Conservation (phyloP, 23 red algal genomes). For the Gracilaria gracilis region DNA sequence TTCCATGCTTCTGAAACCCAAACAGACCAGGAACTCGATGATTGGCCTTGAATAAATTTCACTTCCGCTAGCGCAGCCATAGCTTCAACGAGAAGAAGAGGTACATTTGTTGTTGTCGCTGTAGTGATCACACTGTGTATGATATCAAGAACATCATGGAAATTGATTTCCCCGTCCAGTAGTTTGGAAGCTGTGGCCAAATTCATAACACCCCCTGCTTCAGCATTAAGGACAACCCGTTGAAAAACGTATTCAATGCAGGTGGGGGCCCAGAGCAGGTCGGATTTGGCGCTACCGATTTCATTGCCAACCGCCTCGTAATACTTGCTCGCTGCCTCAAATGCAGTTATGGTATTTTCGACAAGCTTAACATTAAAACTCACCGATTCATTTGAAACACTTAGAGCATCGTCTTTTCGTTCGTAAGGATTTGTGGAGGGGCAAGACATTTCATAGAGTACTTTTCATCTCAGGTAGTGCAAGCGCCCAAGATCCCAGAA, state of each 20-base stretch:
- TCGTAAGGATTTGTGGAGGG: slow-evolving; percentile 27
- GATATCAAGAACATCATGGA: slow-evolving; percentile 66
- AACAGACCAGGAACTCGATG: slow-evolving; percentile 46
- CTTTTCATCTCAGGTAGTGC: slow-evolving; percentile 74
- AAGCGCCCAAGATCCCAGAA: slow-evolving; percentile 70
- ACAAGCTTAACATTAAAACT: slow-evolving; percentile 30
- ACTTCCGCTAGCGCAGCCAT: slow-evolving; percentile 79
- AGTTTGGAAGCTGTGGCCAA: slow-evolving; percentile 47
- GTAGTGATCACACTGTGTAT: slow-evolving; percentile 53
- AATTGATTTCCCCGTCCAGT: slow-evolving; percentile 42
- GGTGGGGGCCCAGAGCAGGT: slow-evolving; percentile 68
- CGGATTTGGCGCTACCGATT: slow-evolving; percentile 63
- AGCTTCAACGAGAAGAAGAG: slow-evolving; percentile 68
- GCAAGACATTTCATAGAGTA: slow-evolving; percentile 64
- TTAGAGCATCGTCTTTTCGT: slow-evolving; percentile 20
- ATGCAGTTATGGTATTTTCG: slow-evolving; percentile 64
- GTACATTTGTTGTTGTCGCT: slow-evolving; percentile 56
- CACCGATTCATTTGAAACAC: slow-evolving; percentile 8
- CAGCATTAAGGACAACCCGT: slow-evolving; percentile 42
- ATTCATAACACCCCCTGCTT: slow-evolving; percentile 64
- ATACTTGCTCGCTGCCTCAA: slow-evolving; percentile 74
- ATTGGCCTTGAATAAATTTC: slow-evolving; percentile 59
- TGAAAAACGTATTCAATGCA: slow-evolving; percentile 74
- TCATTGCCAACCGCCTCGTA: slow-evolving; percentile 77
- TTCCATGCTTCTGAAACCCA: slow-evolving; percentile 86